These are phyloP conservation scores for Kodamaea nitidulidarum DNA, from an alignment of 805 yeast genomes.

Conservation along the genomic window DNA sequence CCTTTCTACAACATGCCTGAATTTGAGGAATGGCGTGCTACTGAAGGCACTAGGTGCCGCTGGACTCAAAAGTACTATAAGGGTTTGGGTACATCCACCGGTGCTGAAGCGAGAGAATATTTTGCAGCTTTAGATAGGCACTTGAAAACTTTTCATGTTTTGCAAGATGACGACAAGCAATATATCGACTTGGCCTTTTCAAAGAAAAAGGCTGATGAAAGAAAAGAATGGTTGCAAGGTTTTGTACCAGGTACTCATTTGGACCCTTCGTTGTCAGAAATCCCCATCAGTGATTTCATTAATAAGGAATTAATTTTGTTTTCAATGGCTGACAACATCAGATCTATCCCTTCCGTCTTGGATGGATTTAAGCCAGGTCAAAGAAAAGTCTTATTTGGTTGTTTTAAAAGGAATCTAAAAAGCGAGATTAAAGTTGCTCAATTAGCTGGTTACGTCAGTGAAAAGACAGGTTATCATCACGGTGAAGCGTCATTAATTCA, in stretches of 20 bases:
- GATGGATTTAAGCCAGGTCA: conserved; percentile 98
- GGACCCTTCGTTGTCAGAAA: conserved; percentile 68
- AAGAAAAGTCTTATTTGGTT: conserved; percentile 85
- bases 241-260: conserved; percentile 87
- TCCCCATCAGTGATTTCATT: conserved; percentile 91
- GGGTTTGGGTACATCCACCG: conserved; percentile 95
- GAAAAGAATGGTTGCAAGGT: conserved; percentile 95
- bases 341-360: conserved; percentile 90
- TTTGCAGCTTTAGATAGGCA: conserved; percentile 82
- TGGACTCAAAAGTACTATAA: conserved; percentile 96
- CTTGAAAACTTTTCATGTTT: conserved; percentile 76
- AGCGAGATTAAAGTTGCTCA: conserved; percentile 86
- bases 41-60: conserved; percentile 65
- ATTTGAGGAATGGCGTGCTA: conserved; percentile 88
- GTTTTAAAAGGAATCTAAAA: conserved; percentile 73
- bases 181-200: conserved; percentile 90
- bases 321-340: conserved; percentile 92
- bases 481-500: conserved; percentile 87
- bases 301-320: conserved; percentile 92
- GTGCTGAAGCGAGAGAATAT: conserved; percentile 80
- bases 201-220: conserved; percentile 91
- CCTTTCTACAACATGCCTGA: conserved; percentile 95
- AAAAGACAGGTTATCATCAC: conserved; percentile 90
- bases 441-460: conserved; percentile 84
- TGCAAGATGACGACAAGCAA: conserved; percentile 72